Conservation (phyloP, 257 asterid genomes). For the Solanum sejunctum region DNA sequence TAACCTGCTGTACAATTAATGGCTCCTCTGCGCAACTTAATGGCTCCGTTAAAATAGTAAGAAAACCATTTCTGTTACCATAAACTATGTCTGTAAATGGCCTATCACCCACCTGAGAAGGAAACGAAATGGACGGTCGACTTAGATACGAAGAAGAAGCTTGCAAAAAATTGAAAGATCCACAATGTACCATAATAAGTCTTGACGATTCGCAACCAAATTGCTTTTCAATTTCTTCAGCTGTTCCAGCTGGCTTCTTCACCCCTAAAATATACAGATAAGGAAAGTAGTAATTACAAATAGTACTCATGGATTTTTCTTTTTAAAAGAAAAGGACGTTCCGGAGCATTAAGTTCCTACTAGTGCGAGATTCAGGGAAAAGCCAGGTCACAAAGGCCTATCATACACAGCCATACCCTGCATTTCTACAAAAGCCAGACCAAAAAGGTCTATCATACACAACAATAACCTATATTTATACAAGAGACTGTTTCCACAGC, state of each 20-base stretch:
- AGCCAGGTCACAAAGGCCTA: background rate
- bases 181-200: constrained; percentile 54
- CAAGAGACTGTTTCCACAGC: background rate
- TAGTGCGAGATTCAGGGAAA: background rate
- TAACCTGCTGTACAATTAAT: constrained; percentile 72
- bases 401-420: background rate
- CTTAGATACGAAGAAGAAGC: background rate
- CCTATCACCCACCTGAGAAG: constrained; percentile 87
- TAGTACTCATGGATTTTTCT: background rate
- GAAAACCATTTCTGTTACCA: constrained; percentile 80
- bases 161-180: background rate
- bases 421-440: background rate
- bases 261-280: constrained; percentile 24
- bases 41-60: constrained; percentile 79
- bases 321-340: background rate
- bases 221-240: constrained; percentile 73
- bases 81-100: constrained; percentile 86
- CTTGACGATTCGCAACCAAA: constrained; percentile 77
- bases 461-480: background rate
- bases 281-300: constrained; percentile 7
- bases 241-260: constrained; percentile 94
- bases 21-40: constrained; percentile 74
- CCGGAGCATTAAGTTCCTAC: background rate
- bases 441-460: background rate
- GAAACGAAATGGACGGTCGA: constrained; percentile 3